Evolutionary conservation across 1,139 yeast species (phyloP), one percentile per base, ranked within the genome.

Genomic region (Hanseniaspora uvarum): DNA sequence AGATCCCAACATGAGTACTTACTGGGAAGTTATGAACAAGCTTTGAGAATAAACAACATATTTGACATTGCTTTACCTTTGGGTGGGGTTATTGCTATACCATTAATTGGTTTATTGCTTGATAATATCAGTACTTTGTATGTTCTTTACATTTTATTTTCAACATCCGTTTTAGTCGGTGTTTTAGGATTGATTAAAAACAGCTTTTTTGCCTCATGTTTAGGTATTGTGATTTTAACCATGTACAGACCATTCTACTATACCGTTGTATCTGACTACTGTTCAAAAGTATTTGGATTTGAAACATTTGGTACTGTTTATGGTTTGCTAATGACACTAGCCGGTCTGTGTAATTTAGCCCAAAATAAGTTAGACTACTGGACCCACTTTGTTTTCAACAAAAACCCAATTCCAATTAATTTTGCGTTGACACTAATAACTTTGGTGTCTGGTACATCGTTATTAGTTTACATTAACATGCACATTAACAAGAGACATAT

Each of bases 231-330:
- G 1, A 62, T 84, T 30, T 72, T 89, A 59, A 96, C 86, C n/a
- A 72, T 86, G 1, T 88, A 85, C 68, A 76, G 97, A 66, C 96
- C 97, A 16, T 85, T 88, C 63, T 87, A 85, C 64, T 89, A 88
- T 68, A 88, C 97, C 1, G 87, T 95, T 0, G 86, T 88, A 1
- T 84, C 95, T 4, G 96, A 89, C 67, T 86, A 81, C 64, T 79
- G 89, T 65, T 94, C 95, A 44, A 89, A 89, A 64, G 94, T 88
- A 21, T 89, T 89, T 71, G 97, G 97, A 0, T 88, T 85, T 67
- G 84, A 80, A 56, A 87, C 94, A 1, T 89, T 89, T 69, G 96
- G 96, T 40, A 82, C 89, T 1, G 80, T 88, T n/a, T 89, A 89
- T 65, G 97, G 97, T 0, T 72, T 89, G 11, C 76, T 87, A 62